Evolutionary conservation across 2,329 filamentous ascomycete species (phyloP).

Genomic region (Colletotrichum tabaci): DNA sequence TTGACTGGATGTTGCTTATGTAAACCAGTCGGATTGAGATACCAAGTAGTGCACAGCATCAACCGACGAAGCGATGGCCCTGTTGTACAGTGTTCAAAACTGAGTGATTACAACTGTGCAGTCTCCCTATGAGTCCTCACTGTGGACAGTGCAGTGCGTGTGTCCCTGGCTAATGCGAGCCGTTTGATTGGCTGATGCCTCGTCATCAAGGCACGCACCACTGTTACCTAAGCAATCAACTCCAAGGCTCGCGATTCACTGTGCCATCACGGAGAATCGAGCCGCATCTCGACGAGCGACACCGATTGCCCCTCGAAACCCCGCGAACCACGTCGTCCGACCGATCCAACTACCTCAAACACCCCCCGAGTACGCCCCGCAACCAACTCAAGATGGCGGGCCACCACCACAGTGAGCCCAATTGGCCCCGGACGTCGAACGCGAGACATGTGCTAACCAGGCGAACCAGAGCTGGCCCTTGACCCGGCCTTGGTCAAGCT

Average conservation of each 20-base stretch:
- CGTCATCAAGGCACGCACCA: neutral
- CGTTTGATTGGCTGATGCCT: slow-evolving; percentile 22
- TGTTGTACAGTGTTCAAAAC: neutral
- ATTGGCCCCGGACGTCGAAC: slow-evolving; percentile 2
- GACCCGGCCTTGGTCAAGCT: slow-evolving; percentile 65
- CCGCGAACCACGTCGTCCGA: slow-evolving; percentile 22
- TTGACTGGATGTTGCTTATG: slow-evolving; percentile 33
- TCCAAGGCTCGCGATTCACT: slow-evolving; percentile 19
- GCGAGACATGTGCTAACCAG: slow-evolving; percentile 23
- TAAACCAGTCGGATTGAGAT: accelerated
- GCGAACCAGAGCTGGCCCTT: slow-evolving; percentile 57
- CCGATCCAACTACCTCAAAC: neutral
- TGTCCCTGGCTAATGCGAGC: neutral
- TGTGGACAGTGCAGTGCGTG: neutral
- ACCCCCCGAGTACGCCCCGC: neutral
- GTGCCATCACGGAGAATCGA: slow-evolving; percentile 16
- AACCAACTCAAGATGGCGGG: slow-evolving; percentile 41
- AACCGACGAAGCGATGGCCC: too few species aligned
- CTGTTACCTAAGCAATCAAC: slow-evolving; percentile 34
- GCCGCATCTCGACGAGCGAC: slow-evolving; percentile 26
- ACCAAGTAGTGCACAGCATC: accelerated
- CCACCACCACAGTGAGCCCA: slow-evolving; percentile 43
- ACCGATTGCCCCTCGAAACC: slow-evolving; percentile 3
- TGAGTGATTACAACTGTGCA: neutral
- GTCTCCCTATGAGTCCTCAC: accelerated